Evolutionary conservation across 176 grass and related monocot species (phyloP), one percentile per base, ranked within the genome.

Genomic region (Saccharum spontaneum): DNA sequence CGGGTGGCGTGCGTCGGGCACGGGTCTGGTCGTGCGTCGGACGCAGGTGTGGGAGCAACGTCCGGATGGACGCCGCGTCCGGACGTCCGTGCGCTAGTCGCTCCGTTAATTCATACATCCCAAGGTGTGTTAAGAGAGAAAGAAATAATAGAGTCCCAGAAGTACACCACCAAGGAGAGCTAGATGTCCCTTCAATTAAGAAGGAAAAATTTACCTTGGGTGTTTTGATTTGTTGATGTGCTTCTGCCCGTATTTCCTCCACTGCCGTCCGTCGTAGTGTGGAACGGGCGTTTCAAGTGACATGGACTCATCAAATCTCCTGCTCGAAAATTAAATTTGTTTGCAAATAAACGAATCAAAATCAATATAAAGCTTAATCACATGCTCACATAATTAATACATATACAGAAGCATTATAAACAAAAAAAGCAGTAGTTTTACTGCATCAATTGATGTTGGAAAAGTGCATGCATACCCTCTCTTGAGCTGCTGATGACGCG

Each of bases 241-340:
- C 74, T 92, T 92, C 69, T 88, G 86, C 14, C 90, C 90, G 10
- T 92, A 92, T 40, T 88, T 92, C 69, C 90, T 86, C 90, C 90
- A 92, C 10, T 83, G 86, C 28, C 82, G 77, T 0, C 90, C 86
- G 18, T 92, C 90, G 1, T 88, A 88, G 54, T 82, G 82, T 2
- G 89, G 89, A 33, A 82, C 82, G 7, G 71, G 63, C 7, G 82
- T 85, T 39, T 78, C 57, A 18, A 85, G 57, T 7, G 87, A 73
- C 49, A 85, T 71, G 0, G 40, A 81, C n/a, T 76, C 77, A 76
- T 13, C 77, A 67, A n/a, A 76, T 52, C 77, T 89, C 77, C 87
- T 89, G 82, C 63, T 62, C 33, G 30, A 79, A 79, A 39, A 8
- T 10, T n/a, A 24, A 57, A 52, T 76, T 22, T 9, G 31, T 46